Base-by-base conservation (phyloP, 352 stramenopile species). In the Nothophytophthora sp. region DNA sequence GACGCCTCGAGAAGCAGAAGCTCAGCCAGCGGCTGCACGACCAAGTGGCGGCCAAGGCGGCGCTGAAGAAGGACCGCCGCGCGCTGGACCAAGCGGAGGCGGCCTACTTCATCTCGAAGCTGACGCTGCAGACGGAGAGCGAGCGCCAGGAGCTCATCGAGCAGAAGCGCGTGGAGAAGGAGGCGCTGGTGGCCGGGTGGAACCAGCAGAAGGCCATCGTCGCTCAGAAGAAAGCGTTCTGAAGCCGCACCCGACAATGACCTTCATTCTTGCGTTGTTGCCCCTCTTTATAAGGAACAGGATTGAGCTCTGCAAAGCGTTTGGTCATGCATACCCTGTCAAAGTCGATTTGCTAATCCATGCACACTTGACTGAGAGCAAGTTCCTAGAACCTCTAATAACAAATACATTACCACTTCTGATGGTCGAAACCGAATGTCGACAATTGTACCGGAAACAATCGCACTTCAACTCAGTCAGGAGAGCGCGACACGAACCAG, bases 21-120 rank as follows among this genome's bases (percentile, higher is more conserved):
- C 55, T 88, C 6, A 69, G 65, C 32, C 51, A 61, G 24, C 62
- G 66, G 3, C 60, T 88, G 38, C 61, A 73, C 33, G 63, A 71
- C 15, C 77, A 88, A 30, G 74, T 85, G 13, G 46, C 64, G 2
- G 51, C 65, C n/a, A 81, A 80, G 35, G 59, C 63, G 18, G 55
- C 60, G 34, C 62, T 83, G 3, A 55, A 57, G 16, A 61, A 66
- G 46, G 63, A 86, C 30, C 50, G 44, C 9, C 57, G 57, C 13
- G 51, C 50, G 4, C 37, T 88, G 16, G 77, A 88, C 32, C 73
- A 81, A 23, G 70, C 72, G n/a, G 76, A 88, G 24, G 69, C 67
- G 24, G 73, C 70, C 22, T 85, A 76, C 44, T 83, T 81, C 39
- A 63, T 85, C 50, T 48, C 52, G 9, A 70, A 86, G 45, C 58